Conservation (phyloP, 164 flowering plant genomes). For the Berberis thunbergii region DNA sequence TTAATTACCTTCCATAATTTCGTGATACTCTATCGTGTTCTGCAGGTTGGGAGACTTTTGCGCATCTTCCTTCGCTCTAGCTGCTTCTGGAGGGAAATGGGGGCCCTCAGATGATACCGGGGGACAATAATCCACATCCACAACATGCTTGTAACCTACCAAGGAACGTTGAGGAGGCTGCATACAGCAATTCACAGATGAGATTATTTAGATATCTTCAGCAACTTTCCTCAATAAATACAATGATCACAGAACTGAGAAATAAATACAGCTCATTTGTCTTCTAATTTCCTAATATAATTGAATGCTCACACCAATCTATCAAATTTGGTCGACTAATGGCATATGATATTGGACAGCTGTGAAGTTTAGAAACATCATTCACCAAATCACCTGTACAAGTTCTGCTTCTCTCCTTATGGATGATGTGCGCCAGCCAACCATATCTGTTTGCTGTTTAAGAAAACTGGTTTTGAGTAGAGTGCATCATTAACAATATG, state of each 20-base stretch:
- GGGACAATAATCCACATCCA: slow-evolving; percentile 76
- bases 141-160: slow-evolving; percentile 94
- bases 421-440: slow-evolving; percentile 99
- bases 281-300: background rate
- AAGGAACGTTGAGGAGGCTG: slow-evolving; percentile 83
- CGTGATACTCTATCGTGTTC: slow-evolving; percentile 65
- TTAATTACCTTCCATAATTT: slow-evolving; percentile 71
- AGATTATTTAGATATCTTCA: background rate
- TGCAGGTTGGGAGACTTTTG: slow-evolving; percentile 49
- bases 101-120: slow-evolving; percentile 74
- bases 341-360: background rate
- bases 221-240: background rate
- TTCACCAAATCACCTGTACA: slow-evolving; percentile 43
- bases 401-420: slow-evolving; percentile 88
- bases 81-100: slow-evolving; percentile 74
- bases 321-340: background rate
- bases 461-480: slow-evolving; percentile 13
- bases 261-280: no score
- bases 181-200: background rate
- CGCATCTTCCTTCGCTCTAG: slow-evolving; percentile 84
- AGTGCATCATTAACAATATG: background rate
- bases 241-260: no score
- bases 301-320: background rate
- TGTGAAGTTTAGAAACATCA: slow-evolving; percentile 6
- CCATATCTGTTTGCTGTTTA: slow-evolving; percentile 70